Evolutionary conservation across 805 yeast species (phyloP).

Genomic region (Ogataea henricii): DNA sequence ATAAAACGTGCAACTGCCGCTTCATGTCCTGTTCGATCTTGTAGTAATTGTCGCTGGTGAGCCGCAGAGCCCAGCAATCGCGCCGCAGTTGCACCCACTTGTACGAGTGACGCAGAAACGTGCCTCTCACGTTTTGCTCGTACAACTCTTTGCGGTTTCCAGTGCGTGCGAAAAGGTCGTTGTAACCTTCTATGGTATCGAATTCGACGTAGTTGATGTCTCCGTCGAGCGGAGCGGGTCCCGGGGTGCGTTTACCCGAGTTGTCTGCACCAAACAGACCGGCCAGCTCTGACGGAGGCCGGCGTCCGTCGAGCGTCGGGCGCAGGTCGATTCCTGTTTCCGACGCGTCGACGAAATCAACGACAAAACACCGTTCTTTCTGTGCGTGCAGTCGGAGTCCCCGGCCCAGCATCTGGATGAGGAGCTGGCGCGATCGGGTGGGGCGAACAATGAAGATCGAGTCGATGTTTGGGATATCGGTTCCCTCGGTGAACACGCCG

Average conservation of each 20-base stretch:
- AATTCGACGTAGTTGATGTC: constrained; percentile 32
- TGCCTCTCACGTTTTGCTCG: constrained; percentile 16
- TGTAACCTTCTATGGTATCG: constrained; percentile 31
- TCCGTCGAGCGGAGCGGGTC: constrained; percentile 8
- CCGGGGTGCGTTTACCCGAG: background rate
- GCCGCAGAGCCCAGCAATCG: constrained; percentile 26
- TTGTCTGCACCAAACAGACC: constrained; percentile 20
- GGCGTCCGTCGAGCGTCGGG: constrained; percentile 28
- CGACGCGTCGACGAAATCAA: constrained; percentile 74
- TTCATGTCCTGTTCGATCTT: constrained; percentile 23
- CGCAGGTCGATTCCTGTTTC: constrained; percentile 30
- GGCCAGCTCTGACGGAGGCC: constrained; percentile 4
- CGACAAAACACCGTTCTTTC: constrained; percentile 68
- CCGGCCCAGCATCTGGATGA: constrained; percentile 89
- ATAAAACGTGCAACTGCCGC: constrained; percentile 10
- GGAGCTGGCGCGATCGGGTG: constrained; percentile 67
- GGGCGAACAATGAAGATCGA: constrained; percentile 79
- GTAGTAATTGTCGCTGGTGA: constrained; percentile 20
- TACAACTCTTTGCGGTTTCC: constrained; percentile 11
- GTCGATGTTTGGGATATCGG: constrained; percentile 90
- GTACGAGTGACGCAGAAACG: constrained; percentile 15
- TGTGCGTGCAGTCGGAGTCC: constrained; percentile 69
- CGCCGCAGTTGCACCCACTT: constrained; percentile 24
- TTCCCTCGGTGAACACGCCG: constrained; percentile 90
- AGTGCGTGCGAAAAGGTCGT: constrained; percentile 27